These are phyloP conservation scores for Casuarina equisetifolia DNA, from an alignment of 306 rosid genomes.

Conservation along the genomic window DNA sequence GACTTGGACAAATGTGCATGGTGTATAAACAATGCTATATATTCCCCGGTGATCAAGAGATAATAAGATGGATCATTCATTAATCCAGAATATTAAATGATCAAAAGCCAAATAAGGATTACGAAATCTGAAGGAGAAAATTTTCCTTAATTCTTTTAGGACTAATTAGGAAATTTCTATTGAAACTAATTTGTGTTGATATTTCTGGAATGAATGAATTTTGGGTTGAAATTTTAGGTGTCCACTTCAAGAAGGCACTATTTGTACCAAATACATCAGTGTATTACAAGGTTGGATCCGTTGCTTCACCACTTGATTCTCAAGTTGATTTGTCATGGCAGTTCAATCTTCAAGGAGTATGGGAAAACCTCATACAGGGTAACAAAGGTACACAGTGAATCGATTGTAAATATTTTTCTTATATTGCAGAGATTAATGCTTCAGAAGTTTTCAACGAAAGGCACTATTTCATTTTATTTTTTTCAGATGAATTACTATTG, in stretches of 20 bases:
- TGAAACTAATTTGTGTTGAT: constrained; percentile 7
- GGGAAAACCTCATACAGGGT: constrained; percentile 76
- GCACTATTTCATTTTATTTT: too few species aligned
- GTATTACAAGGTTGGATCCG: constrained; percentile 78
- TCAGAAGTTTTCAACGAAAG: neutral
- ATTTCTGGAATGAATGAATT: constrained; percentile 10
- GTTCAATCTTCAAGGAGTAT: constrained; percentile 65
- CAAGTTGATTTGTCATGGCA: constrained; percentile 92
- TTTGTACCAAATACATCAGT: constrained; percentile 83
- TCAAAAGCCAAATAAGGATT: neutral
- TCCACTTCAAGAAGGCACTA: constrained; percentile 82
- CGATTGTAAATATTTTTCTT: neutral
- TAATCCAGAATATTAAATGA: constrained; percentile 12
- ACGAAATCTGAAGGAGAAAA: neutral
- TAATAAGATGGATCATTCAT: neutral
- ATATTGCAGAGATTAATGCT: neutral
- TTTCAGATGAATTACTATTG: neutral
- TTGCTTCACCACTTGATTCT: constrained; percentile 50
- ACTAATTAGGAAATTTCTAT: neutral
- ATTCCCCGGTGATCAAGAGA: neutral
- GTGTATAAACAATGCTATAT: neutral
- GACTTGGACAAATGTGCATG: constrained; percentile 4
- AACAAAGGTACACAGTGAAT: constrained; percentile 51
- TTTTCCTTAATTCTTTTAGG: neutral
- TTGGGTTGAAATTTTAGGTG: constrained; percentile 50